These are phyloP conservation scores for Colletotrichum siamense DNA, from an alignment of 2,329 filamentous ascomycete genomes.

Conservation along the genomic window DNA sequence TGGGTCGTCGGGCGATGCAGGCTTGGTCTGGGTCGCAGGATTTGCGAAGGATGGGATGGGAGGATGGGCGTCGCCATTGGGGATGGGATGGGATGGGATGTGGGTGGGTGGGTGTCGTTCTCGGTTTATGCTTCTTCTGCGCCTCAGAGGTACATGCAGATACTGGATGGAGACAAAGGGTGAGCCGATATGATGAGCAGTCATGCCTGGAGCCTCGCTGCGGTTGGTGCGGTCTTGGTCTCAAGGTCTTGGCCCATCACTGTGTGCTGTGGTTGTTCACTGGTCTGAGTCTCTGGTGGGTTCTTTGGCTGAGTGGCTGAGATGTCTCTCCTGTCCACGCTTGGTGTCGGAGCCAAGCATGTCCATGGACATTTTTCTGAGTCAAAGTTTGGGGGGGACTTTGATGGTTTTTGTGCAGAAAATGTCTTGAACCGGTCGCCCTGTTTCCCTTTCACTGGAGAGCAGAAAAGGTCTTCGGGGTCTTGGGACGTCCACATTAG, in stretches of 20 bases:
- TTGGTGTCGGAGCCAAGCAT: background rate
- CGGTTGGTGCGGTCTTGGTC: background rate
- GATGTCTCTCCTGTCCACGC: background rate
- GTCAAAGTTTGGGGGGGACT: background rate
- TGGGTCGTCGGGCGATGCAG: background rate
- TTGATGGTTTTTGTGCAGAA: background rate
- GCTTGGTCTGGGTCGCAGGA: background rate
- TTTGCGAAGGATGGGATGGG: background rate
- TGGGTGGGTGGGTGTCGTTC: background rate
- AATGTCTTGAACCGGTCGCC: background rate
- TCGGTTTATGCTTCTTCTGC: background rate
- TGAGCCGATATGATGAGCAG: background rate
- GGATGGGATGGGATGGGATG: background rate
- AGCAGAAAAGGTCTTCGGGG: background rate
- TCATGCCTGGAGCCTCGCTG: background rate
- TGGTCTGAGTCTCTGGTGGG: background rate
- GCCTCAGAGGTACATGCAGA: background rate
- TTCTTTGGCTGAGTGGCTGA: background rate
- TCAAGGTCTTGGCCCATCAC: background rate
- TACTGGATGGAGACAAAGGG: background rate
- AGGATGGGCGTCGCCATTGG: no score
- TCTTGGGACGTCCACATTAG: slow-evolving; percentile 1
- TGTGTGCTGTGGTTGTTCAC: background rate
- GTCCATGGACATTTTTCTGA: background rate
- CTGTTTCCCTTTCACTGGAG: background rate